Percentiles rank a stretch among this genome's conserved stretches.
phyloP scores from a whole-genome alignment of 2,329 filamentous ascomycete genomes.

The Triangularia verruculosa region DNA sequence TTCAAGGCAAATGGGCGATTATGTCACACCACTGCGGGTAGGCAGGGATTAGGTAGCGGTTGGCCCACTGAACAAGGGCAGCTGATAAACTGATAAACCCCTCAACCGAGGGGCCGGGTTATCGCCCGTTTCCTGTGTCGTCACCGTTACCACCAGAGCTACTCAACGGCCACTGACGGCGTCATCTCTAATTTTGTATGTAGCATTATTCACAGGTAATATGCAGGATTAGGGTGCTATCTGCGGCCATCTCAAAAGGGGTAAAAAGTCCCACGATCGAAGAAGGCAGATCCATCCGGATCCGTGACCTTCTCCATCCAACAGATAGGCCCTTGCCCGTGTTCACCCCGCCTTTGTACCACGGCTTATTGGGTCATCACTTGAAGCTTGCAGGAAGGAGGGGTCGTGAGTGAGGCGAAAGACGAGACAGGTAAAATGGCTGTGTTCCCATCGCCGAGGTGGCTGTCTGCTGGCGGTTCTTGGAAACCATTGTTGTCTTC shows the following conservation, averaged over 20 bases:
- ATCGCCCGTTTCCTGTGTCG: neutral
- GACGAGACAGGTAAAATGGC: neutral
- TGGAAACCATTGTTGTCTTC: neutral
- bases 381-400: neutral
- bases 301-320: neutral
- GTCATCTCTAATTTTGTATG: neutral
- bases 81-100: constrained; percentile 6
- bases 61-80: neutral
- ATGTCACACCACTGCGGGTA: constrained; percentile 21
- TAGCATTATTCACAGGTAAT: neutral
- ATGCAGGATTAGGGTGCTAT: constrained; percentile 8
- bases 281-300: constrained; percentile 4
- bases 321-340: neutral
- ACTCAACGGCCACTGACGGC: neutral
- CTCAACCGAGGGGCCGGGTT: neutral
- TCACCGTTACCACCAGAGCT: neutral
- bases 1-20: constrained; percentile 10
- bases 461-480: neutral
- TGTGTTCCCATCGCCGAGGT: neutral
- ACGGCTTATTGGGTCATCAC: constrained; percentile 7
- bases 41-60: neutral
- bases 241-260: constrained; percentile 20
- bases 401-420: neutral
- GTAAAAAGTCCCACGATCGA: constrained; percentile 19
- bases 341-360: neutral